phyloP scores from a whole-genome alignment of 306 rosid genomes.

The Cicer bijugum region DNA sequence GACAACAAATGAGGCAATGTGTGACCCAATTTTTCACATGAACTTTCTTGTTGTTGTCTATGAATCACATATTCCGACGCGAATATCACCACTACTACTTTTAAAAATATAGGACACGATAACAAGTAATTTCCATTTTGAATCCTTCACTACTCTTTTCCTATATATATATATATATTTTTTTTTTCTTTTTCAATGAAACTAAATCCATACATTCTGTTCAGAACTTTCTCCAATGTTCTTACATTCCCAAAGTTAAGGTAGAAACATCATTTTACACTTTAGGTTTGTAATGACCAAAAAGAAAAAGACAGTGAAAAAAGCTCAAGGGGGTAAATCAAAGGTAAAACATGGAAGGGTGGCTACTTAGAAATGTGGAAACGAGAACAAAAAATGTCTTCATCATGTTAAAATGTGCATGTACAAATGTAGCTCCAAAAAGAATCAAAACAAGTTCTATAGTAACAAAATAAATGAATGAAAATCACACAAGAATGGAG shows the following conservation, averaged over 20 bases:
- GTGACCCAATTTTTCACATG: too few relatives aligned
- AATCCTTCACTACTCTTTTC: neutral
- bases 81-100: too few relatives aligned
- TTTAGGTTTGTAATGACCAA: neutral
- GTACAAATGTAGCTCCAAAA: neutral
- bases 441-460: constrained; percentile 5
- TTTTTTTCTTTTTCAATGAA: too few relatives aligned
- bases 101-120: too few relatives aligned
- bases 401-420: neutral
- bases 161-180: too few relatives aligned
- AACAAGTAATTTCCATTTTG: neutral
- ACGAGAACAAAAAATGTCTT: neutral
- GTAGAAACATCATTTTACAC: neutral
- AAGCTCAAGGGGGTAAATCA: neutral
- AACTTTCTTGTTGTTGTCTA: too few relatives aligned
- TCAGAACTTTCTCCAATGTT: neutral
- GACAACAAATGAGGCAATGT: too few relatives aligned
- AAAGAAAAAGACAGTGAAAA: neutral
- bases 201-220: neutral
- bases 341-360: neutral
- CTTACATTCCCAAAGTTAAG: neutral
- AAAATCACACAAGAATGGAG: constrained; percentile 4
- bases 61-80: too few relatives aligned
- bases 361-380: neutral
- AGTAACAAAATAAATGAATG: constrained; percentile 2